Percentiles rank a stretch among this genome's conserved stretches.
Conservation (phyloP, 257 asterid genomes). For the Echites panduratus region DNA sequence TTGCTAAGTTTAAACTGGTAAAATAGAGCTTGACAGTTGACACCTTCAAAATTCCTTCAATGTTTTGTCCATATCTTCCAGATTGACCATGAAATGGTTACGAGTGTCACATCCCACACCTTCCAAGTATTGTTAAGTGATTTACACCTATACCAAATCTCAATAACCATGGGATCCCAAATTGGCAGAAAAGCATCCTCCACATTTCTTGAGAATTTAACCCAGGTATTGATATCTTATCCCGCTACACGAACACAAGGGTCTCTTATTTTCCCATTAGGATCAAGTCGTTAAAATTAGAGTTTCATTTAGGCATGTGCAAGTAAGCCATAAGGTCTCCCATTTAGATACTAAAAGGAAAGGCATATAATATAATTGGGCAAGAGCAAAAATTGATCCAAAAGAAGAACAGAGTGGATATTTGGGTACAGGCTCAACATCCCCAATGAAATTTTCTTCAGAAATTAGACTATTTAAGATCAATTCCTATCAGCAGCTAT, state of each 20-base stretch:
- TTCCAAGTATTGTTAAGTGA: neutral
- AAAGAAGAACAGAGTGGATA: neutral
- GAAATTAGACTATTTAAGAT: neutral
- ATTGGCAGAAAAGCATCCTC: neutral
- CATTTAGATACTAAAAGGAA: no score
- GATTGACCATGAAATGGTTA: no score
- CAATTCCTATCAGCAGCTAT: neutral
- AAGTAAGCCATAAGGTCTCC: neutral
- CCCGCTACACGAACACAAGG: neutral
- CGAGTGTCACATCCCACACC: neutral
- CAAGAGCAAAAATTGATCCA: neutral
- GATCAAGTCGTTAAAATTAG: no score
- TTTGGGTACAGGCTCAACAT: neutral
- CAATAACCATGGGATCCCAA: neutral
- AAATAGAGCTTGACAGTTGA: neutral
- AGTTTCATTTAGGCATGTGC: neutral
- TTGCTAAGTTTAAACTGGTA: neutral
- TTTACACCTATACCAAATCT: neutral
- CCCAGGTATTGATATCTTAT: neutral
- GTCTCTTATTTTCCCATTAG: neutral
- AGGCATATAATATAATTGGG: neutral
- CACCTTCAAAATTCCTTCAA: neutral
- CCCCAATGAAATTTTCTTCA: neutral
- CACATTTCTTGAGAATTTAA: neutral
- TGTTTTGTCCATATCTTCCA: neutral